Evolutionary conservation across 768 basidiomycete species (phyloP), one percentile per base, ranked within the genome.

Genomic region (Phallus indusiatus): DNA sequence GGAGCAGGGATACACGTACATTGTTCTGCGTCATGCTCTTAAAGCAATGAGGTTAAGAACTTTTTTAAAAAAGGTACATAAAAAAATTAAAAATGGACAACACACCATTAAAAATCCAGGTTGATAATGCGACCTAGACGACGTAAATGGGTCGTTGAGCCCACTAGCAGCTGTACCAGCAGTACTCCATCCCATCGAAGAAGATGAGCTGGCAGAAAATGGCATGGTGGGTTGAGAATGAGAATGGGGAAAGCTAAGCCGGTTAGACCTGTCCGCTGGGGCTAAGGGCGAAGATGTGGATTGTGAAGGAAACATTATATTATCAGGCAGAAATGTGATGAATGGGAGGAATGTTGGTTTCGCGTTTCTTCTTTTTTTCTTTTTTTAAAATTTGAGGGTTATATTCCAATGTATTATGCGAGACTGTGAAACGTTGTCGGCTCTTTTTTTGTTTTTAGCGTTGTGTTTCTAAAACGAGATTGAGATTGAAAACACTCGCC

Each of bases 71-170:
- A 21, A 18, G 9, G 17, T 20, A 35, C 34, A n/a, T 20, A 21
- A 60, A 22, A 60, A 22, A 21, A 59, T 10, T 46, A 17, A 24
- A n/a, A 34, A 7, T 35, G 28, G 7, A 3, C 28, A 7, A 55
- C 82, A 60, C 52, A 89, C 88, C 84, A 91, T 80, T 55, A 91
- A 75, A 69, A 90, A 91, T 3, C 88, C 88, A 36, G 86, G 77
- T 65, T 90, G 88, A 68, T 90, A 90, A 64, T 86, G 86, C 56
- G 84, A 81, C 63, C 86, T 77, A 2, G 85, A 83, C 69, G 87
- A 86, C 9, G 83, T 79, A 54, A 90, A 76, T 14, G 81, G 77
- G 63, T 88, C 86, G n/a, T 77, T 76, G 60, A 86, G 33, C 14
- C 49, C 49, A 21, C 56, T 49, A 6, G 33, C 47, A 48, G 49